phyloP scores from a whole-genome alignment of 73 alveolate species.

The Paramecium tetraurelia region DNA sequence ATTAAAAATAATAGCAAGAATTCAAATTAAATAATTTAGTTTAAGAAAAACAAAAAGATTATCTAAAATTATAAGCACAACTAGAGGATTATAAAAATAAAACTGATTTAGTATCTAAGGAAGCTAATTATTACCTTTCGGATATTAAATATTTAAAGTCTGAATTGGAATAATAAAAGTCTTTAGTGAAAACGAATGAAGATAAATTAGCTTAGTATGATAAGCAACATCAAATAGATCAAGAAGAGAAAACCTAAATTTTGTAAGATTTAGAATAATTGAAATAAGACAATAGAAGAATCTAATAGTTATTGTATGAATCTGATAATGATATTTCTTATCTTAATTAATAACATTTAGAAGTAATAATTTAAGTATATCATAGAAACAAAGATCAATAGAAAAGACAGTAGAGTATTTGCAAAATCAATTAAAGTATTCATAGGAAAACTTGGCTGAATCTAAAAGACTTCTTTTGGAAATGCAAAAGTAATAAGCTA shows the following conservation, averaged over 20 bases:
- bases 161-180: neutral
- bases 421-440: neutral
- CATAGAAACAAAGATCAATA: neutral
- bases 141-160: neutral
- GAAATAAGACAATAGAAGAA: neutral
- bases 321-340: neutral
- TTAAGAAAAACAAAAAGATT: neutral
- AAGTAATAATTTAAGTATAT: neutral
- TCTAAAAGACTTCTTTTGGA: neutral
- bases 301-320: neutral
- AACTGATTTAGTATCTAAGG: conserved; percentile 25
- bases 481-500: neutral
- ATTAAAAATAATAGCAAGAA: neutral
- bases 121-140: neutral
- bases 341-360: neutral
- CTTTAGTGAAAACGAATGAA: neutral
- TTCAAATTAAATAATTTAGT: neutral
- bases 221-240: neutral
- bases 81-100: neutral
- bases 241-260: neutral
- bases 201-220: conserved; percentile 19
- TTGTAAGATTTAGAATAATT: neutral
- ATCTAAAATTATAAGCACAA: neutral
- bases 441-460: neutral
- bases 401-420: neutral